Conservation (phyloP, 176 grass and related monocot genomes). For the Triticum turgidum region DNA sequence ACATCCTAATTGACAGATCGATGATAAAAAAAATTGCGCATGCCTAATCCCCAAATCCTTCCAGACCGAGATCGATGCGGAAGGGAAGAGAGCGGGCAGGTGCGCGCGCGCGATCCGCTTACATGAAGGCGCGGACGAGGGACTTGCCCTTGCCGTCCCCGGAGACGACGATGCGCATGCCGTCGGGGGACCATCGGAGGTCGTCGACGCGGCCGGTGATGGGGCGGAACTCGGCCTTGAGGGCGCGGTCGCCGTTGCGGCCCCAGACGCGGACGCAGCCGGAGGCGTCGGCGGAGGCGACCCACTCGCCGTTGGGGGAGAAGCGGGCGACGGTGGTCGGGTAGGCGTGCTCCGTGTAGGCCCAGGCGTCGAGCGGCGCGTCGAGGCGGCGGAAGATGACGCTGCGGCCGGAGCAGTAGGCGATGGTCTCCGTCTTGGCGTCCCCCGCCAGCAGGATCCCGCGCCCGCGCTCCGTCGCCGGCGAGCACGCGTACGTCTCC, state of each 20-base stretch:
- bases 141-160: conserved; percentile 94
- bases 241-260: conserved; percentile 77
- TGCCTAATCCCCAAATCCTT: neutral
- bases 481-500: conserved; percentile 95
- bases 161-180: conserved; percentile 79
- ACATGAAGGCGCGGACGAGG: conserved; percentile 93
- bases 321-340: conserved; percentile 84
- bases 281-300: conserved; percentile 87
- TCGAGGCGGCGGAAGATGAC: conserved; percentile 85
- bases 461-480: conserved; percentile 88
- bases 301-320: conserved; percentile 97
- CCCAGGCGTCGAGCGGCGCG: conserved; percentile 60
- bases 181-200: conserved; percentile 92
- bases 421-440: conserved; percentile 61
- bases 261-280: conserved; percentile 87
- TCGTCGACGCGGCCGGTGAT: conserved; percentile 91
- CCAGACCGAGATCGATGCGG: conserved; percentile 10
- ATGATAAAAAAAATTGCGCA: no score
- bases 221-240: conserved; percentile 93
- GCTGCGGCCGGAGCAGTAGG: conserved; percentile 77
- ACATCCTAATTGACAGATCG: no score
- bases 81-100: neutral
- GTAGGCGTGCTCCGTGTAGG: conserved; percentile 90
- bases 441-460: conserved; percentile 87
- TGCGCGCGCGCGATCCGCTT: neutral